A percentile compares a stretch with the other conserved stretches of the same genome.
phyloP scores from a whole-genome alignment of 371 early-diverging fungal species.

The Mortierella sp. region DNA sequence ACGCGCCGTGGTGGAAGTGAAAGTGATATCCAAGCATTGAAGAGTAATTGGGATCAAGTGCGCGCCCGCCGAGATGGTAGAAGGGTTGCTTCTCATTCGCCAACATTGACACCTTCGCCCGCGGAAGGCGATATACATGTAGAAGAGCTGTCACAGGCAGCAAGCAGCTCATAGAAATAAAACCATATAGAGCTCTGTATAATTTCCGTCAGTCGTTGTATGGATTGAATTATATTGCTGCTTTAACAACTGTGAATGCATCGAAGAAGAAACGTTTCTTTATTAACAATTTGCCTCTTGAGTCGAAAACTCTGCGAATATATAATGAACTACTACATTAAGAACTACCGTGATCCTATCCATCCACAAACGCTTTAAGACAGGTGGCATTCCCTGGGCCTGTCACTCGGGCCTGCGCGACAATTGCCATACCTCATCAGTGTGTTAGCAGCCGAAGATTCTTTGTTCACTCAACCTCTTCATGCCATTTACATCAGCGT shows the following conservation, averaged over 20 bases:
- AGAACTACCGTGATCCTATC: too few relatives aligned
- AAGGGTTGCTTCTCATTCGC: background rate
- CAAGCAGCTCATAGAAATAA: conserved; percentile 7
- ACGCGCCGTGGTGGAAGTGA: conserved; percentile 12
- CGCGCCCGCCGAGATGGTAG: conserved; percentile 23
- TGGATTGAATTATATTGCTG: background rate
- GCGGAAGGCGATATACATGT: background rate
- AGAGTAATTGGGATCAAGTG: conserved; percentile 35
- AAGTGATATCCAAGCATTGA: conserved; percentile 19
- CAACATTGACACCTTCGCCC: background rate
- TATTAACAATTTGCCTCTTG: too few relatives aligned
- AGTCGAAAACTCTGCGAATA: too few relatives aligned
- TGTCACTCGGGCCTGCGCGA: too few relatives aligned
- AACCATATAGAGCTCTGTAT: background rate
- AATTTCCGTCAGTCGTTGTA: background rate
- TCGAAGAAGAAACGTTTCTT: too few relatives aligned
- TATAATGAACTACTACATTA: too few relatives aligned
- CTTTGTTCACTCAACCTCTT: too few relatives aligned
- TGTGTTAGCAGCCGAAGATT: too few relatives aligned
- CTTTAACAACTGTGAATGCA: background rate
- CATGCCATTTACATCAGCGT: too few relatives aligned
- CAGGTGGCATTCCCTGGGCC: too few relatives aligned
- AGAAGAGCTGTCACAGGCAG: conserved; percentile 1
- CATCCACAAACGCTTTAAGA: too few relatives aligned
- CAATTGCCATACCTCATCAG: too few relatives aligned